Evolutionary conservation across 768 basidiomycete genomes (phyloP).

Genomic region (Naganishia kalamii): DNA sequence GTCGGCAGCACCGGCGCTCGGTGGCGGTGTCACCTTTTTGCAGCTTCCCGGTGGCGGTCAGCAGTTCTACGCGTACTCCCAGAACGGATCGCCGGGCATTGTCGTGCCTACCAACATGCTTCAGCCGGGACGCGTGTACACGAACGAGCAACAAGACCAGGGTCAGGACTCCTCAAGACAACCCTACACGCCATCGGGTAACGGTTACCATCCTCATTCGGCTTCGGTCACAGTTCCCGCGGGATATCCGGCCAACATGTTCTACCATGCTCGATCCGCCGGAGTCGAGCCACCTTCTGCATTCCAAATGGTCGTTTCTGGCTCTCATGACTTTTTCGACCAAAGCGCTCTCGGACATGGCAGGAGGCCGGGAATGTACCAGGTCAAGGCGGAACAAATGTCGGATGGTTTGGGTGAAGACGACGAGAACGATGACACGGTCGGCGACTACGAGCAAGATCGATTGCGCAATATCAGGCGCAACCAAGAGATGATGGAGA

Average conservation of each 20-base stretch:
- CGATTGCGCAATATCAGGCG: slow-evolving; percentile 35
- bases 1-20: not conserved
- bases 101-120: slow-evolving; percentile 8
- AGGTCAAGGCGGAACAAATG: not conserved
- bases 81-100: not conserved
- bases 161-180: not conserved
- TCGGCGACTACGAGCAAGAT: slow-evolving; percentile 41
- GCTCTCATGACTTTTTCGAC: slow-evolving; percentile 7
- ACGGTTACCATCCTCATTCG: not conserved
- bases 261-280: slow-evolving; percentile 4
- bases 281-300: slow-evolving; percentile 1
- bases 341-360: not conserved
- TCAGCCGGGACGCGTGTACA: not conserved
- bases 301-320: slow-evolving; percentile 7
- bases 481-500: slow-evolving; percentile 39
- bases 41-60: slow-evolving; percentile 10
- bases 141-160: not conserved
- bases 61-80: slow-evolving; percentile 4
- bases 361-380: slow-evolving; percentile 1
- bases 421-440: slow-evolving; percentile 6
- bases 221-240: not conserved
- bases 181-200: not conserved
- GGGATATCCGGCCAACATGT: not conserved
- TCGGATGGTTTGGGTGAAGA: slow-evolving; percentile 7
- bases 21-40: slow-evolving; percentile 15